Conservation (phyloP, 2,329 filamentous ascomycete species). For the Xylariaceae sp. region DNA sequence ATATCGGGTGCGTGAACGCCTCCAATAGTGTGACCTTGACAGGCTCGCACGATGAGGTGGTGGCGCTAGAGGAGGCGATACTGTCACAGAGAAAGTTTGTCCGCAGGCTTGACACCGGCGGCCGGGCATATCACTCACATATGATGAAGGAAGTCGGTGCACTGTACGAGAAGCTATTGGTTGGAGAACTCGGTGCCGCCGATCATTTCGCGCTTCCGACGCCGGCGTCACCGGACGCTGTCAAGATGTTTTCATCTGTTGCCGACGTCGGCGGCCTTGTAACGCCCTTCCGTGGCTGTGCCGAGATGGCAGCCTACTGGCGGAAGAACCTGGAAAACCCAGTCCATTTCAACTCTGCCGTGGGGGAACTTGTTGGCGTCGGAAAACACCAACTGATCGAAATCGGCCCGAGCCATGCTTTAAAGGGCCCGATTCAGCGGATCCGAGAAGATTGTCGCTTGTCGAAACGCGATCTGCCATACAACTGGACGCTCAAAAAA, state of each 20-base stretch:
- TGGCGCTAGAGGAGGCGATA: not conserved
- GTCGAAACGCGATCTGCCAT: not conserved
- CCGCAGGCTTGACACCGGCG: constrained; percentile 4
- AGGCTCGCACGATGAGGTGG: constrained; percentile 1
- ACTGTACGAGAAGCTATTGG: constrained; percentile 11
- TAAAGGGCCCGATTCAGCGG: constrained; percentile 31
- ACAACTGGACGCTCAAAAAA: constrained; percentile 1
- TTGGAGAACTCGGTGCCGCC: no score
- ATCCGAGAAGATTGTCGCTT: constrained; percentile 16
- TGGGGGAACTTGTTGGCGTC: not conserved
- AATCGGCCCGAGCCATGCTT: constrained; percentile 22
- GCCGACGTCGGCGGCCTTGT: not conserved
- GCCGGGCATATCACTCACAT: constrained; percentile 12
- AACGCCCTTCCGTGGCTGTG: not conserved
- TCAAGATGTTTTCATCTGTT: not conserved
- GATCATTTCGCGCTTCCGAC: no score
- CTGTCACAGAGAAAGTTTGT: not conserved
- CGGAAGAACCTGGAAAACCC: constrained; percentile 10
- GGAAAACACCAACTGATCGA: constrained; percentile 5
- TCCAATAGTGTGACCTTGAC: constrained; percentile 15
- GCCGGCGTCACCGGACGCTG: no score
- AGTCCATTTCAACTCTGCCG: constrained; percentile 5
- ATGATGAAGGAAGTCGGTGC: constrained; percentile 12
- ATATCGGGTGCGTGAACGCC: constrained; percentile 18
- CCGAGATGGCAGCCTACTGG: constrained; percentile 9